Conservation (phyloP, 495 filamentous ascomycete species). For the Aspergillus ostianus region DNA sequence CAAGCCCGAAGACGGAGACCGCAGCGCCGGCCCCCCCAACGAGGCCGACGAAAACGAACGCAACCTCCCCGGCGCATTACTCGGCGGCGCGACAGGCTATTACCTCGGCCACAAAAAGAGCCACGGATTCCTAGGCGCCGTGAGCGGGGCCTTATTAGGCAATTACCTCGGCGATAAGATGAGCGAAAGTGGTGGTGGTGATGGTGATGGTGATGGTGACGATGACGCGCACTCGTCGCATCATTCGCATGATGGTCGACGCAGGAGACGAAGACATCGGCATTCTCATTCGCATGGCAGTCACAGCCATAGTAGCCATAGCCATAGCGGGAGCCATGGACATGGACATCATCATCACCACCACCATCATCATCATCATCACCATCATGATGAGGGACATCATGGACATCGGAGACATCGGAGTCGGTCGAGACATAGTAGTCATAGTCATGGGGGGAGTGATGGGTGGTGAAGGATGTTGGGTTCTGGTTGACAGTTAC, state of each 20-base stretch:
- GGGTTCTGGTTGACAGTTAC: no score
- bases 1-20: constrained; percentile 14
- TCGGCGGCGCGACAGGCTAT: constrained; percentile 48
- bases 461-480: neutral
- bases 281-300: constrained; percentile 7
- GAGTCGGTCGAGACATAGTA: constrained; percentile 26
- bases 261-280: neutral
- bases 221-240: neutral
- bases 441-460: constrained; percentile 4
- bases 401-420: constrained; percentile 21
- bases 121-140: constrained; percentile 48
- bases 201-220: constrained; percentile 4
- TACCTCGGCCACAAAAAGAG: constrained; percentile 46
- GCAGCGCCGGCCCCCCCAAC: neutral
- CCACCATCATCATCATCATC: constrained; percentile 13
- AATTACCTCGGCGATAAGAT: constrained; percentile 44
- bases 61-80: constrained; percentile 39
- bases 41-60: constrained; percentile 26
- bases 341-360: constrained; percentile 16
- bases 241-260: neutral
- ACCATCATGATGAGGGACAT: constrained; percentile 22
- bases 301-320: constrained; percentile 7
- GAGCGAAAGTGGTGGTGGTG: constrained; percentile 24
- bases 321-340: constrained; percentile 19
- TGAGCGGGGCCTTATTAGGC: constrained; percentile 49